Percentiles rank a stretch among this genome's conserved stretches.
Evolutionary conservation across 768 basidiomycete genomes (phyloP).

Genomic region (Kwoniella pini): DNA sequence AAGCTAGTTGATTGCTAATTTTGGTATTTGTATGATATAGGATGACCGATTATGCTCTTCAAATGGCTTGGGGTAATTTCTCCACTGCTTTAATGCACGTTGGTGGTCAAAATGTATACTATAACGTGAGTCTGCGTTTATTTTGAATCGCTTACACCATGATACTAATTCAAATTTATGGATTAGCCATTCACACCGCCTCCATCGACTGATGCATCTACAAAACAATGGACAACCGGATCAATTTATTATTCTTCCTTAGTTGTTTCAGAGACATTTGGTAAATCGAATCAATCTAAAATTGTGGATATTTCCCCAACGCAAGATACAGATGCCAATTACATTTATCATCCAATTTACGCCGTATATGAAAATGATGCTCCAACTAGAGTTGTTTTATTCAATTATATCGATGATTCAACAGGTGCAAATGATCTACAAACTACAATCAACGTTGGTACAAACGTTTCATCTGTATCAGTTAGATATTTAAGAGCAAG

Average conservation of each 20-base stretch:
- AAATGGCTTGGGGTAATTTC: constrained; percentile 63
- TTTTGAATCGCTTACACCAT: neutral
- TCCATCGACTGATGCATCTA: constrained; percentile 61
- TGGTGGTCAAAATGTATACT: constrained; percentile 59
- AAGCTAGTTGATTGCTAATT: neutral
- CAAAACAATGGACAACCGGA: constrained; percentile 72
- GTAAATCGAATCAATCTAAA: constrained; percentile 65
- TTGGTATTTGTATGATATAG: constrained; percentile 19
- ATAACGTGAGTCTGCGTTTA: constrained; percentile 58
- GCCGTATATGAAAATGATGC: constrained; percentile 72
- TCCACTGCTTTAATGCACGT: constrained; percentile 61
- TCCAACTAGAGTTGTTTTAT: constrained; percentile 65
- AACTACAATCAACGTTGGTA: constrained; percentile 59
- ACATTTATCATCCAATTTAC: constrained; percentile 64
- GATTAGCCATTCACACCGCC: constrained; percentile 62
- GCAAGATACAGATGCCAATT: constrained; percentile 54
- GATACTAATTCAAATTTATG: neutral
- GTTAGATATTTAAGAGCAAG: constrained; percentile 59
- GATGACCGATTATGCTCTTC: constrained; percentile 62
- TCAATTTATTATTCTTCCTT: constrained; percentile 73
- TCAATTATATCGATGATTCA: constrained; percentile 71
- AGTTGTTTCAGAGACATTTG: constrained; percentile 69
- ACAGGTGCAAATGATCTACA: constrained; percentile 62
- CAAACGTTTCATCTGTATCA: constrained; percentile 44
- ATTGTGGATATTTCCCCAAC: constrained; percentile 66